phyloP scores from a whole-genome alignment of 345 rosid genomes.

The Streptanthus diversifolius region DNA sequence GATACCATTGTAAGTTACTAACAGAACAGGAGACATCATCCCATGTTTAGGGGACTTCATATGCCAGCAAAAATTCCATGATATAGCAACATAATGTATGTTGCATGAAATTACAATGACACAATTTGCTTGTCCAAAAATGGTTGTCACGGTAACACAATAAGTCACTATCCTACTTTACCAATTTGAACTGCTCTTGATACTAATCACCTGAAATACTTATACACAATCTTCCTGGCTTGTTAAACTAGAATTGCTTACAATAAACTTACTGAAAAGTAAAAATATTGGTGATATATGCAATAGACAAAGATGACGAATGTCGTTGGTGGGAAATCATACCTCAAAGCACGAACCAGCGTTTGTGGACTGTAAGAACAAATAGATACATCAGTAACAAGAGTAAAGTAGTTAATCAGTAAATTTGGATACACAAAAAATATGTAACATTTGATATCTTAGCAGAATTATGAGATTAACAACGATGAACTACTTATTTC shows the following conservation, averaged over 20 bases:
- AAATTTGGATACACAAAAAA: neutral
- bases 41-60: slow-evolving; percentile 1
- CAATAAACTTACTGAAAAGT: neutral
- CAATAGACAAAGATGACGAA: slow-evolving; percentile 2
- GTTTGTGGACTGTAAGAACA: slow-evolving; percentile 91
- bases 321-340: slow-evolving; percentile 18
- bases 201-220: slow-evolving; percentile 6
- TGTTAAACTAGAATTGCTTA: neutral
- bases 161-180: neutral
- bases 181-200: neutral
- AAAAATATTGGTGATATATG: neutral
- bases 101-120: neutral
- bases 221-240: neutral
- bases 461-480: slow-evolving; percentile 4
- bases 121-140: neutral
- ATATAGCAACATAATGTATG: slow-evolving; percentile 11
- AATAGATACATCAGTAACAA: slow-evolving; percentile 24
- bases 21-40: slow-evolving; percentile 8
- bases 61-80: slow-evolving; percentile 8
- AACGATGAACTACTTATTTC: neutral
- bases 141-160: slow-evolving; percentile 3
- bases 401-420: slow-evolving; percentile 5
- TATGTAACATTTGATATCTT: slow-evolving; percentile 1
- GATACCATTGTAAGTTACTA: slow-evolving; percentile 11
- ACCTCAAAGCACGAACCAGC: slow-evolving; percentile 97